Evolutionary conservation across 2,329 filamentous ascomycete genomes (phyloP), one percentile per base, ranked within the genome.

Genomic region (Talaromyces sp.): DNA sequence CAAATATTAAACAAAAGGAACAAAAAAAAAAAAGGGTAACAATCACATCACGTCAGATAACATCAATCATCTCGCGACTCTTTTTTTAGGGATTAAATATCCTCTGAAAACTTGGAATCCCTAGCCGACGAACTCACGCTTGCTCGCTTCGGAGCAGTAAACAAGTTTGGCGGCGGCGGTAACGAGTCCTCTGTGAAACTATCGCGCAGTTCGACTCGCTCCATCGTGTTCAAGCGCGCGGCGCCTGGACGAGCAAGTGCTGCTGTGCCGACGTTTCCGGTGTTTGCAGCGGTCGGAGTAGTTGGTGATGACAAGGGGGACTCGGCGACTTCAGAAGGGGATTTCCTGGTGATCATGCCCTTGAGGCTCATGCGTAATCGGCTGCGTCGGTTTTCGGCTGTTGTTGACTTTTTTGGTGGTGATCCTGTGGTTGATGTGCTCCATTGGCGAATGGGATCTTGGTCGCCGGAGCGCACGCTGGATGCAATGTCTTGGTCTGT

Each of bases 21-120:
- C 4, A 7, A 14, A 52, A 21, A 27, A 29, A 27, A 52, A 11
- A 8, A 58, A n/a, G 6, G 35, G 21, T 24, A 51, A 17, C 24
- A 35, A 51, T 24, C 24, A 35, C 43, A 46, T 46, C 19, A 46
- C 43, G 11, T 46, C 43, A 24, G n/a, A 24, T 46, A 46, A 46
- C 21, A 24, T 46, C 43, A 24, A 24, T 21, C n/a, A n/a, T 46
- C 11, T 46, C 13, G 26, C 17, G 55, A 49, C 10, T 27, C 26
- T 3, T 27, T 27, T 3, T 27, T 27, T 27, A 27, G 6, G 26
- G 26, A 65, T 69, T 60, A 75, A 57, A 76, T 58, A 64, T 74
- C 71, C 50, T 76, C 73, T 1, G 72, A 75, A 59, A 76, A 76
- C 54, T 71, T 65, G 2, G 73, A 75, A 51, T 73, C 73, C 6